These are phyloP conservation scores for Gymnopus androsaceus DNA, from an alignment of 1,284 basidiomycete genomes.

Conservation along the genomic window DNA sequence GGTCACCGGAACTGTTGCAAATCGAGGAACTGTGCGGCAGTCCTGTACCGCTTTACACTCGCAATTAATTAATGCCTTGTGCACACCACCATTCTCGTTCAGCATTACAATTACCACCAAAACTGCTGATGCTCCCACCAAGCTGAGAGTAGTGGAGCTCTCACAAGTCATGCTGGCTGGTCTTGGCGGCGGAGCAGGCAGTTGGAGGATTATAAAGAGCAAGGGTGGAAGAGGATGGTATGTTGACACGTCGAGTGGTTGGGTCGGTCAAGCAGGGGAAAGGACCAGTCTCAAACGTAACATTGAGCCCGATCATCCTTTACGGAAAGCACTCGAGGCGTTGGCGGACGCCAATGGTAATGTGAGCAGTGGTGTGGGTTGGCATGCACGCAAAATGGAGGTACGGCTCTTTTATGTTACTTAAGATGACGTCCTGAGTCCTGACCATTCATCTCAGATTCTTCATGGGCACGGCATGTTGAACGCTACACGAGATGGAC, in stretches of 20 bases:
- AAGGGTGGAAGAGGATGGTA: conserved; percentile 97
- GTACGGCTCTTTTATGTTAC: conserved; percentile 45
- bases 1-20: conserved; percentile 24
- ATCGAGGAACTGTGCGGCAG: conserved; percentile 48
- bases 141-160: conserved; percentile 87
- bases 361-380: conserved; percentile 88
- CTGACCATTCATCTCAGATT: conserved; percentile 45
- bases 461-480: conserved; percentile 88
- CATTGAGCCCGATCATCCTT: conserved; percentile 62
- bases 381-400: conserved; percentile 98
- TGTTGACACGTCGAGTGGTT: conserved; percentile 85
- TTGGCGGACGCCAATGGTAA: conserved; percentile 86
- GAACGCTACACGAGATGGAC: conserved; percentile 89
- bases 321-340: conserved; percentile 67
- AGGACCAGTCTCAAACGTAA: conserved; percentile 59
- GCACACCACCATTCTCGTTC: conserved; percentile 77
- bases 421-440: conserved; percentile 4
- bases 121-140: conserved; percentile 58
- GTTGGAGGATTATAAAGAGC: conserved; percentile 88
- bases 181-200: conserved; percentile 74
- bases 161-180: conserved; percentile 72
- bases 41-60: conserved; percentile 67
- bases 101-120: conserved; percentile 36
- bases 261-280: conserved; percentile 52
- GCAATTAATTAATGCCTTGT: conserved; percentile 76